These are phyloP conservation scores for Nadsonia starkeyi-henricii DNA, from an alignment of 1,139 yeast species.

Conservation along the genomic window DNA sequence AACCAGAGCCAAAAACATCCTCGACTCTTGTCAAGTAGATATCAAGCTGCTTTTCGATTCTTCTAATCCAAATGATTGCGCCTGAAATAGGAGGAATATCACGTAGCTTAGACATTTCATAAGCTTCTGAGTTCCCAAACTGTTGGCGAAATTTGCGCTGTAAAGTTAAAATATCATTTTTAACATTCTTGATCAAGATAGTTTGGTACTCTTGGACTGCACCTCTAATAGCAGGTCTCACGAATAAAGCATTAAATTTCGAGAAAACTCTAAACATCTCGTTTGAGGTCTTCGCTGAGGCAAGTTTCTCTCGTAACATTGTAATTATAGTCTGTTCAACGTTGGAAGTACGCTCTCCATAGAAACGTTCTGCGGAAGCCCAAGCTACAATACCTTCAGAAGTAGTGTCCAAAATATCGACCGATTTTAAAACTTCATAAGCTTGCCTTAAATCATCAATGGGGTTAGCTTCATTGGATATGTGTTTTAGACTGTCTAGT, in stretches of 20 bases:
- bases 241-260: slow-evolving; percentile 33
- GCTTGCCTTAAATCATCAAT: slow-evolving; percentile 29
- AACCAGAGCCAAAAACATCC: slow-evolving; percentile 50
- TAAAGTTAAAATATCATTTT: slow-evolving; percentile 30
- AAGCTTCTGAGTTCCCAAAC: slow-evolving; percentile 23
- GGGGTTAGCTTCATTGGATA: slow-evolving; percentile 19
- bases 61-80: slow-evolving; percentile 37
- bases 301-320: slow-evolving; percentile 28
- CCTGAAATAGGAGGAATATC: slow-evolving; percentile 38
- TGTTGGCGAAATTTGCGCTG: slow-evolving; percentile 29
- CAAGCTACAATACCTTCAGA: slow-evolving; percentile 26
- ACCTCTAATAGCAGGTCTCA: slow-evolving; percentile 37
- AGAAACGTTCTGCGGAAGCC: slow-evolving; percentile 28
- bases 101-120: slow-evolving; percentile 24
- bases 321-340: slow-evolving; percentile 35
- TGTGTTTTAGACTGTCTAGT: slow-evolving; percentile 2
- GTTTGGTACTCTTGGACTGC: slow-evolving; percentile 45
- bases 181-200: slow-evolving; percentile 33
- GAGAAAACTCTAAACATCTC: slow-evolving; percentile 40
- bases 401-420: slow-evolving; percentile 29
- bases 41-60: slow-evolving; percentile 32
- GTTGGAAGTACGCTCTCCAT: slow-evolving; percentile 29
- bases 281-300: slow-evolving; percentile 28
- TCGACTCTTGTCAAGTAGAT: slow-evolving; percentile 32
- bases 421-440: slow-evolving; percentile 26